Base-by-base conservation (phyloP, 2,329 filamentous ascomycete genomes). In the Aureobasidium namibiae region DNA sequence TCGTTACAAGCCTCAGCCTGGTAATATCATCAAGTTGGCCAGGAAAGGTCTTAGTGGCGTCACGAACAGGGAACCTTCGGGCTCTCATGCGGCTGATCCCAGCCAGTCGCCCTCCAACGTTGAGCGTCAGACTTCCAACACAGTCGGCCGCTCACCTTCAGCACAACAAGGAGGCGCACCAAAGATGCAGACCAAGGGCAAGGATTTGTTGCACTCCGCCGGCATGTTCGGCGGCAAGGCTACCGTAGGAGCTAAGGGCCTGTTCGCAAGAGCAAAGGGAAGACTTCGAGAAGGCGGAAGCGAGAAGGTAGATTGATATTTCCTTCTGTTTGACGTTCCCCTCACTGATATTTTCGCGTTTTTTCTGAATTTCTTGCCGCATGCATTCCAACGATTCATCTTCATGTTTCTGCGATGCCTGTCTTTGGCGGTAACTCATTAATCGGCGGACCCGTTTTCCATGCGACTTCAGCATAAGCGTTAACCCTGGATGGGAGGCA, bases 221-320 rank as follows among this genome's bases (percentile, higher is more conserved):
- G 90, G 90, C 56, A 76, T 84, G 18, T 76, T 87, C 61, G 82
- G 85, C 61, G 84, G 84, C 24, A 87, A 86, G 68, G 85, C 84
- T 33, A 82, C 83, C 63, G 91, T 90, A 70, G 90, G 90, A 61
- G 91, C 92, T 50, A 96, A 96, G 77, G 92, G 92, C 56, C 74
- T 96, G 64, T 86, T 96, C 72, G 90, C 88, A 65, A 95, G 95
- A 76, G 90, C 92, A 65, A 92, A 89, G 76, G 92, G 83, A 75
- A 92, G 90, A 74, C 85, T 96, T 53, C 78, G 78, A 63, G 82
- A 82, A 64, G 84, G 85, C 63, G 74, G 74, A 56, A 74, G 74
- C 69, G 89, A 94, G 74, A 95, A 95, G 89, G 89, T 92, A 88
- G 90, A 90, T 85, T 76, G 79, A 82, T 48, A 48, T 57, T 61